Conservation (phyloP, 2,329 filamentous ascomycete genomes). For the Tolypocladium inflatum region DNA sequence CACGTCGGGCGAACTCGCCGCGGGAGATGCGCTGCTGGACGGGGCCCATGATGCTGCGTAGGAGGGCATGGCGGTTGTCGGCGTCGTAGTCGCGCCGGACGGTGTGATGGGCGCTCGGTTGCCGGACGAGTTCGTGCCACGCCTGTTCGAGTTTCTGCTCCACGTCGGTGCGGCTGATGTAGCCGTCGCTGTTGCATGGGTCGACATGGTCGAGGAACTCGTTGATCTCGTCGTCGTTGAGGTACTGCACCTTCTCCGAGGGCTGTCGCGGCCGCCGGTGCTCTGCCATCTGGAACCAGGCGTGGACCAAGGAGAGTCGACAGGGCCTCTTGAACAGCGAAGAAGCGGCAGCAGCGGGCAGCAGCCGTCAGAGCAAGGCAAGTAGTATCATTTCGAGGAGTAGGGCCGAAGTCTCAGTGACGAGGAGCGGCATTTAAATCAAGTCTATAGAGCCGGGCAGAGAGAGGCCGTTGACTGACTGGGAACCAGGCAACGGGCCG, state of each 20-base stretch:
- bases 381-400: background rate
- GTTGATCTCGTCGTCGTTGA: slow-evolving; percentile 39
- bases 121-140: background rate
- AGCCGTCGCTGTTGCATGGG: slow-evolving; percentile 35
- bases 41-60: slow-evolving; percentile 38
- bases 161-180: slow-evolving; percentile 41
- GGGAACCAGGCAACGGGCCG: background rate
- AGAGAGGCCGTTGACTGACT: background rate
- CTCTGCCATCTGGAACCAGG: background rate
- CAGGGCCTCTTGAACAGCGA: background rate
- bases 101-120: background rate
- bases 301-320: background rate
- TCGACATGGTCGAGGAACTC: slow-evolving; percentile 44
- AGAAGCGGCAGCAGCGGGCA: background rate
- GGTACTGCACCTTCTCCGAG: slow-evolving; percentile 12
- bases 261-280: background rate
- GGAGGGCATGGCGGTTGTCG: slow-evolving; percentile 38
- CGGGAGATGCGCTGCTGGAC: slow-evolving; percentile 31
- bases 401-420: background rate
- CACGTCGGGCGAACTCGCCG: slow-evolving; percentile 33
- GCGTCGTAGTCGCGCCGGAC: slow-evolving; percentile 13
- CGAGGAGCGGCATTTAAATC: background rate
- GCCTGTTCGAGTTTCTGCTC: slow-evolving; percentile 41
- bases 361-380: background rate
- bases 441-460: background rate